These are phyloP conservation scores for Hibiscus tridactylites DNA, from an alignment of 345 rosid species.

Conservation along the genomic window DNA sequence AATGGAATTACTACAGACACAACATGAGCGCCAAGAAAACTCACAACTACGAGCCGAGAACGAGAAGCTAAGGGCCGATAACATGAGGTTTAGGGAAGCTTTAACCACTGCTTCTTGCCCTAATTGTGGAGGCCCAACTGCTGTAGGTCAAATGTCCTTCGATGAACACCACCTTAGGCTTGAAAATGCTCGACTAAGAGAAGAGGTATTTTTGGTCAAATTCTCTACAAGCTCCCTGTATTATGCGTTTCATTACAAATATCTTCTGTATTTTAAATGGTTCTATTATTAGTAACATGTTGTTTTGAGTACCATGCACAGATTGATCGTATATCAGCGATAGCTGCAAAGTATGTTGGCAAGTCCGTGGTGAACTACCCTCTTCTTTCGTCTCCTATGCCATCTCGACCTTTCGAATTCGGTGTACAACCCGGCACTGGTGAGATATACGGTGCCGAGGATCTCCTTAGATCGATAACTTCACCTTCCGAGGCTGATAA, in stretches of 20 bases:
- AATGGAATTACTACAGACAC: conserved; percentile 37
- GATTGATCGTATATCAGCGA: conserved; percentile 85
- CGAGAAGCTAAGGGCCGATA: conserved; percentile 85
- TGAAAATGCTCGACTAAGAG: conserved; percentile 79
- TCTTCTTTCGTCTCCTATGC: conserved; percentile 48
- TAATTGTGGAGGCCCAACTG: conserved; percentile 90
- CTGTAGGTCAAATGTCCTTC: conserved; percentile 89
- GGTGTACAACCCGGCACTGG: conserved; percentile 41
- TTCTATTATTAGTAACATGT: background rate
- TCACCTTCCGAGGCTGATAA: conserved; percentile 55
- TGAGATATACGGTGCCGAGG: conserved; percentile 61
- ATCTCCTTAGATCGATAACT: conserved; percentile 51
- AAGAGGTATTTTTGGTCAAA: conserved; percentile 48
- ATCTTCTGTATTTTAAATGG: background rate
- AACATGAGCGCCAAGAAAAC: conserved; percentile 82
- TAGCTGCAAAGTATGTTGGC: conserved; percentile 94
- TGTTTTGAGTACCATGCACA: conserved; percentile 12
- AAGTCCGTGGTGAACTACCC: conserved; percentile 79
- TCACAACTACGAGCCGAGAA: conserved; percentile 73
- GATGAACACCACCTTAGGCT: conserved; percentile 89
- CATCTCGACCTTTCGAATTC: conserved; percentile 61
- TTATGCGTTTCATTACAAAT: too few species aligned
- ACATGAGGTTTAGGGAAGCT: conserved; percentile 81
- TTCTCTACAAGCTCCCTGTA: background rate
- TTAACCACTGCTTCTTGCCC: conserved; percentile 89